Conservation (phyloP, 2,329 filamentous ascomycete species). For the Arthrobotrys sphaeroides region DNA sequence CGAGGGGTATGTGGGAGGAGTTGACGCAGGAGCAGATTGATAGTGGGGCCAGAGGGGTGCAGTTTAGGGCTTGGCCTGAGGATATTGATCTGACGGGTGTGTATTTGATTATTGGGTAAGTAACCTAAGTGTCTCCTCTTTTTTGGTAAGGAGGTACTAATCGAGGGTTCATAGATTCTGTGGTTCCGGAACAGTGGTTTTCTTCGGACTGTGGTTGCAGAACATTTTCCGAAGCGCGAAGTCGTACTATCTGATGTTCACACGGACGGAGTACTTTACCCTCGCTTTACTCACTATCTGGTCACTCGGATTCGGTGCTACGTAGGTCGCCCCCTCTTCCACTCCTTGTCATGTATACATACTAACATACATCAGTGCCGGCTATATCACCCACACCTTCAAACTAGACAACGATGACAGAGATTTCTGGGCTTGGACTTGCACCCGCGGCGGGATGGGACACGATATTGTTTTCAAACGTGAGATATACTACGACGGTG, state of each 20-base stretch:
- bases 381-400: constrained; percentile 50
- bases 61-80: constrained; percentile 37
- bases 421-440: constrained; percentile 53
- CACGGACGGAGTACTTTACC: constrained; percentile 45
- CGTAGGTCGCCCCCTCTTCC: constrained; percentile 24
- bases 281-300: constrained; percentile 34
- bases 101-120: constrained; percentile 53
- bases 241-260: constrained; percentile 53
- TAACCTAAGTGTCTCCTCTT: neutral
- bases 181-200: constrained; percentile 44
- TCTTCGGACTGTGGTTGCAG: constrained; percentile 53
- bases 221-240: constrained; percentile 51
- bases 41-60: constrained; percentile 38
- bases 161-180: constrained; percentile 52
- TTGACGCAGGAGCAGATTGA: constrained; percentile 32
- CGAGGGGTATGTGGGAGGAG: constrained; percentile 46
- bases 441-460: constrained; percentile 40
- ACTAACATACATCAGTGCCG: constrained; percentile 31
- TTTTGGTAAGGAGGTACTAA: too few species aligned
- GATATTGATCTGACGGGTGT: constrained; percentile 53
- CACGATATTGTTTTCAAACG: constrained; percentile 53
- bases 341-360: neutral
- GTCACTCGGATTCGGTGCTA: constrained; percentile 44
- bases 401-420: constrained; percentile 51
- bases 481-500: constrained; percentile 51